Base-by-base conservation (phyloP, 2,329 filamentous ascomycete genomes). In the Botrytis byssoidea region DNA sequence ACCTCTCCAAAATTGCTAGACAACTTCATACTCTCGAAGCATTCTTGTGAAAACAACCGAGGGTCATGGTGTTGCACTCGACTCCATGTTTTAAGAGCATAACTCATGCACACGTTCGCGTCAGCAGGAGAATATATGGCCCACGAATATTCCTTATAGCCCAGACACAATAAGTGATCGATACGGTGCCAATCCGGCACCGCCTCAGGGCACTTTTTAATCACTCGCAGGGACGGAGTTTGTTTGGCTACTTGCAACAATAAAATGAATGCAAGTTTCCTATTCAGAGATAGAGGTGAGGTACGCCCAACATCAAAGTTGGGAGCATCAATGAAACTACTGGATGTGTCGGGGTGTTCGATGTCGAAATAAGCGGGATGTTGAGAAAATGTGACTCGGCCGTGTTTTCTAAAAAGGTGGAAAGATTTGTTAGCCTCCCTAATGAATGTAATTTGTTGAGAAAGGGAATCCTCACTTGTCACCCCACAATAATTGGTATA, bases 51-150 rank as follows among this genome's bases (percentile, higher is more conserved):
- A 6, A 44, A 46, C 12, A 46, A 22, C 4, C 6, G 2, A 9
- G 18, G 16, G 22, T 22, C 9, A 10, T 32, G n/a, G 18, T 32
- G 18, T 10, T 46, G n/a, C 40, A 44, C 63, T n/a, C 18, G 40
- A 46, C n/a, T 65, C 40, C 63, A 65, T 20, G 18, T 65, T 44
- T 65, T 32, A 1, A 65, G 7, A 35, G 63, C 40, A 65, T 65
- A 32, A 65, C 42, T 22, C n/a, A 46, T 32, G n/a, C 40, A 46
- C 1, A 14, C 5, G 6, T 29, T 46, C 40, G 40, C 63, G 2
- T 65, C 63, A 12, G 40, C n/a, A 65, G 63, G 63, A 46, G 40
- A 65, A 32, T 65, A 46, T 22, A 65, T 44, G 46, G 42, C 63
- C 40, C 63, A 65, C 1, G 35, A 1, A 20, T 65, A 35, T 46